Base-by-base conservation (phyloP, 176 grass and related monocot genomes). In the Raddia guianensis region DNA sequence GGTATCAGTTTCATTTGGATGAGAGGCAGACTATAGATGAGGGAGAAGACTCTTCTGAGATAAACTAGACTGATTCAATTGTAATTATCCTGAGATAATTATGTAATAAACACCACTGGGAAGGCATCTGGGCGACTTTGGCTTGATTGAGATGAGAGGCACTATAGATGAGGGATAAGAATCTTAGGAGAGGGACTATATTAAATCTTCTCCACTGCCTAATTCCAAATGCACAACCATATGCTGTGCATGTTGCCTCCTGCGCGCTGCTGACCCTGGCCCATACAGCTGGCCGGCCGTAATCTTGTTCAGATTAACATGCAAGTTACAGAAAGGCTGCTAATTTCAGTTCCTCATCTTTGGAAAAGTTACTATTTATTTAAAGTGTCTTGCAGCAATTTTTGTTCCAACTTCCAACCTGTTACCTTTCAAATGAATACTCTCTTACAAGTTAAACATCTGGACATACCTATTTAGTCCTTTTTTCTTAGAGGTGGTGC, bases 361-460 rank as follows among this genome's bases (percentile, higher is more conserved):
- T 80, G 75, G 73, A 63, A 53, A n/a, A 21, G 37, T 21, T 58
- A 73, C 32, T 72, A 9, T 73, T 76, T 69, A 46, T 73, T 72
- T 82, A 14, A 13, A 70, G 48, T 54, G 63, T 46, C 18, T 45
- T 76, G 12, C 47, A 53, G 0, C 54, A 70, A 2, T 63, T 81
- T 58, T 37, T 68, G n/a, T 69, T 82, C 56, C 32, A 59, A 16
- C 70, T 57, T 82, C 56, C 45, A 59, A 35, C 70, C 16, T 63
- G 53, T 18, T 16, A 45, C 13, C 10, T 63, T 63, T 64, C 42
- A 63, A 7, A 40, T 72, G 55, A 58, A 51, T 64, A n/a, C 12
- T 70, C n/a, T 79, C 18, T 77, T 19, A 62, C 27, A 85, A 42
- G 72, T 68, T 53, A 18, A 60, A 60, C 43, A 16, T 43, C 46